Evolutionary conservation across 2,329 filamentous ascomycete genomes (phyloP).

Genomic region (Penicillium sp.): DNA sequence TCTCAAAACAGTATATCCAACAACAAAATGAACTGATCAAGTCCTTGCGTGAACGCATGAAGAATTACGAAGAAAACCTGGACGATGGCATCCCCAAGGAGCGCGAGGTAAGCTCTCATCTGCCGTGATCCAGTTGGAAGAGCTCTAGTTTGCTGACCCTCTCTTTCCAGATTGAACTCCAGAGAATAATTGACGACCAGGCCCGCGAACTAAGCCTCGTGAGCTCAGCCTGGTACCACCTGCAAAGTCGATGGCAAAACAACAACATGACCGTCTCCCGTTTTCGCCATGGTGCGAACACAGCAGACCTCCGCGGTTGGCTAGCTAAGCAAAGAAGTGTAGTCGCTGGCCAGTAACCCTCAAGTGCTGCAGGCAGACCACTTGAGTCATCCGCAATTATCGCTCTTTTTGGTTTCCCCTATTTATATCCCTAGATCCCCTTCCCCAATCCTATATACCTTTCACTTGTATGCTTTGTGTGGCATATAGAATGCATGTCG

Average conservation of each 20-base stretch:
- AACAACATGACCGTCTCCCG: conserved; percentile 47
- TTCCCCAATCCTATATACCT: neutral
- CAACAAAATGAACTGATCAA: conserved; percentile 50
- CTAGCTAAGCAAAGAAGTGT: conserved; percentile 49
- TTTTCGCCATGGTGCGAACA: conserved; percentile 42
- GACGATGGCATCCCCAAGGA: conserved; percentile 44
- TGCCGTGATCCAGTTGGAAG: too few relatives aligned
- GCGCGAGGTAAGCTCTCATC: conserved; percentile 39
- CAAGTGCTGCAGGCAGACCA: conserved; percentile 1
- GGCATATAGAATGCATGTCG: conserved; percentile 14
- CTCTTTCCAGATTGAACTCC: conserved; percentile 42
- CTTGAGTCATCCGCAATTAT: neutral
- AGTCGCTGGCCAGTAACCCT: conserved; percentile 40
- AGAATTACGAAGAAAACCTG: conserved; percentile 43
- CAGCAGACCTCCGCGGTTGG: conserved; percentile 49
- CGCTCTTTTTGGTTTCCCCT: neutral
- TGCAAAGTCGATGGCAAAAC: conserved; percentile 50
- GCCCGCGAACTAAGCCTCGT: conserved; percentile 50
- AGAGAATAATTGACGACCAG: conserved; percentile 45
- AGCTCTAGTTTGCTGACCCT: conserved; percentile 18
- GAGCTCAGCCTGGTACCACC: conserved; percentile 53
- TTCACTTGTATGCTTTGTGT: conserved; percentile 5
- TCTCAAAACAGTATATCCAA: conserved; percentile 42
- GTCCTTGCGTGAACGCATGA: conserved; percentile 46
- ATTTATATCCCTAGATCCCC: conserved; percentile 16